Evolutionary conservation across 2,329 filamentous ascomycete species (phyloP).

Genomic region (Ophiocordyceps unilateralis): DNA sequence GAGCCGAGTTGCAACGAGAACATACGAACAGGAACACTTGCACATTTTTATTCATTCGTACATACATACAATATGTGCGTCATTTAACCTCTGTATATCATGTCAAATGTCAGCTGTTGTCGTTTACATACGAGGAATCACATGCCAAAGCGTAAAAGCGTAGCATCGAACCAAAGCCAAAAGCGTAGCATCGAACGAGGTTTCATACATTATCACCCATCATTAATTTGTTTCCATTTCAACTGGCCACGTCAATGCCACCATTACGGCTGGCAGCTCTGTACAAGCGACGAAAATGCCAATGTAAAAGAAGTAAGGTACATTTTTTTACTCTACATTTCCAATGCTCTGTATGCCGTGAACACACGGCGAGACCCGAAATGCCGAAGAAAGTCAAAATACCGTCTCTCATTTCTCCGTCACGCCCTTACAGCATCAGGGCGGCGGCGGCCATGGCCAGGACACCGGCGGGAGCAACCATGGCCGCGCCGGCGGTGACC

Average conservation of each 20-base stretch:
- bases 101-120: too few species aligned
- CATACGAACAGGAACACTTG: not conserved
- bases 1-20: not conserved
- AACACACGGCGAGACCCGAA: not conserved
- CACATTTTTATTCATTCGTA: not conserved
- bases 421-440: slow-evolving; percentile 1
- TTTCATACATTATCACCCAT: not conserved
- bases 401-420: not conserved
- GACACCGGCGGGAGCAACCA: slow-evolving; percentile 5
- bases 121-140: too few species aligned
- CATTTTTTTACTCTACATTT: not conserved
- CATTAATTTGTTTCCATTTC: not conserved
- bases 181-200: not conserved
- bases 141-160: too few species aligned
- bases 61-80: not conserved
- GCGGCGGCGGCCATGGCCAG: slow-evolving; percentile 5
- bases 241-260: not conserved
- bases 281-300: not conserved
- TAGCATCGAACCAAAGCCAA: too few species aligned
- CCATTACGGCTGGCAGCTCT: not conserved
- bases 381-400: not conserved
- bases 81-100: too few species aligned
- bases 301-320: not conserved
- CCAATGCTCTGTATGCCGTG: not conserved
- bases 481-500: slow-evolving; percentile 5